Conservation (phyloP, 2,329 filamentous ascomycete genomes). For the Neoarthrinium moseri region DNA sequence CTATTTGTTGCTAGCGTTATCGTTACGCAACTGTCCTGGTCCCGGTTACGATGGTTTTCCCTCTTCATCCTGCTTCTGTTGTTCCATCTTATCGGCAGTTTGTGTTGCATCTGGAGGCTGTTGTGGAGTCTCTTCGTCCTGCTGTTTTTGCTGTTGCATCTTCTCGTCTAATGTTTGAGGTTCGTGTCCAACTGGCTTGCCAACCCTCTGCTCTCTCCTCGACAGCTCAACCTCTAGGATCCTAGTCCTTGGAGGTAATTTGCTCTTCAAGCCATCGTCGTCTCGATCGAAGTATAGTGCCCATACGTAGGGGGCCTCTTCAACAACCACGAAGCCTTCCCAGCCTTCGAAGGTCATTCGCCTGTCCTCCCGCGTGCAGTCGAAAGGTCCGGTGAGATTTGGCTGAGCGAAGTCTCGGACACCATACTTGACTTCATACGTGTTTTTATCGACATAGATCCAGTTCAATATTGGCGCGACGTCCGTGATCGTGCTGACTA, state of each 20-base stretch:
- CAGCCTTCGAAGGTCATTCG: slow-evolving; percentile 47
- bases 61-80: neutral
- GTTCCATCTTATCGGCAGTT: slow-evolving; percentile 1
- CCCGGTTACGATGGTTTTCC: no score
- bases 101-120: no score
- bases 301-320: slow-evolving; percentile 42
- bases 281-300: slow-evolving; percentile 47
- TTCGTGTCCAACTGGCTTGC: slow-evolving; percentile 23
- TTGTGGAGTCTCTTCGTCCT: slow-evolving; percentile 19
- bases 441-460: slow-evolving; percentile 45
- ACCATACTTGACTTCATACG: slow-evolving; percentile 46
- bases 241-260: slow-evolving; percentile 43
- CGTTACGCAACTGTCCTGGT: no score
- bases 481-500: slow-evolving; percentile 48
- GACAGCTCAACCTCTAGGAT: slow-evolving; percentile 56
- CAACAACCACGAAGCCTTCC: slow-evolving; percentile 49
- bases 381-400: slow-evolving; percentile 46
- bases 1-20: no score
- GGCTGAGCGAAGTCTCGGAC: slow-evolving; percentile 39
- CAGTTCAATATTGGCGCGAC: slow-evolving; percentile 50
- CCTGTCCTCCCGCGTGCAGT: slow-evolving; percentile 51
- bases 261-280: slow-evolving; percentile 41
- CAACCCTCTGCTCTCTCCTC: slow-evolving; percentile 49
- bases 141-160: slow-evolving; percentile 23
- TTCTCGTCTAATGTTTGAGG: slow-evolving; percentile 26